A percentile compares a stretch with the other conserved stretches of the same genome.
Conservation (phyloP, 768 basidiomycete species). For the Kwoniella dejecticola region DNA sequence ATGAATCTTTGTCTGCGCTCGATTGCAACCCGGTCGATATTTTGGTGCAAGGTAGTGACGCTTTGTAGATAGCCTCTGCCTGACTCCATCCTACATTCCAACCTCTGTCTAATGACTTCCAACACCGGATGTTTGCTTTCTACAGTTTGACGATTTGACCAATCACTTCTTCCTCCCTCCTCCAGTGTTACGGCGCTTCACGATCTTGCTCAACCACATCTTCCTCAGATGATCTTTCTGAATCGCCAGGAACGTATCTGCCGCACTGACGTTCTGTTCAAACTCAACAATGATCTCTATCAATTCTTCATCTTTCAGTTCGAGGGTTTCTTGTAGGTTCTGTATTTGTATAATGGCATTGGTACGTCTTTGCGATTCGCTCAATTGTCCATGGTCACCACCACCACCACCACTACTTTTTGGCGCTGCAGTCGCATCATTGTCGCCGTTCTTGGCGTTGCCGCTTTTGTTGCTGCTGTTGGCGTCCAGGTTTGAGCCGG, state of each 20-base stretch:
- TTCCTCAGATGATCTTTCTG: conserved; percentile 29
- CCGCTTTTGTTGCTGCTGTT: too few relatives aligned
- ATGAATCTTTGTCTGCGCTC: too few relatives aligned
- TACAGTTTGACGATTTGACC: too few relatives aligned
- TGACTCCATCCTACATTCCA: too few relatives aligned
- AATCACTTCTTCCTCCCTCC: too few relatives aligned
- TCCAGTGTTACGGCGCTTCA: conserved; percentile 21
- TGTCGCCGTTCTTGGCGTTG: too few relatives aligned
- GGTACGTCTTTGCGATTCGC: conserved; percentile 37
- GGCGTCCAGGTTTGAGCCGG: too few relatives aligned
- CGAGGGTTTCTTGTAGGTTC: conserved; percentile 17
- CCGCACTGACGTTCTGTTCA: conserved; percentile 31
- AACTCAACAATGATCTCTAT: conserved; percentile 43
- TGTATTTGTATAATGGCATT: conserved; percentile 38
- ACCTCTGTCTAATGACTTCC: too few relatives aligned
- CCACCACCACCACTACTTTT: not conserved
- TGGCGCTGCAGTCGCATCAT: not conserved
- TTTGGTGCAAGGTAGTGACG: too few relatives aligned
- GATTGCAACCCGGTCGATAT: too few relatives aligned
- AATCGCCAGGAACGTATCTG: conserved; percentile 44
- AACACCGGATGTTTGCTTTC: too few relatives aligned
- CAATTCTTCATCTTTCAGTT: conserved; percentile 42
- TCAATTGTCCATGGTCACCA: conserved; percentile 16
- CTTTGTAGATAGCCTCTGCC: too few relatives aligned
- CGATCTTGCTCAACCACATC: conserved; percentile 31